Conservation (phyloP, 2,329 filamentous ascomycete species). For the Neoascochyta sp. region DNA sequence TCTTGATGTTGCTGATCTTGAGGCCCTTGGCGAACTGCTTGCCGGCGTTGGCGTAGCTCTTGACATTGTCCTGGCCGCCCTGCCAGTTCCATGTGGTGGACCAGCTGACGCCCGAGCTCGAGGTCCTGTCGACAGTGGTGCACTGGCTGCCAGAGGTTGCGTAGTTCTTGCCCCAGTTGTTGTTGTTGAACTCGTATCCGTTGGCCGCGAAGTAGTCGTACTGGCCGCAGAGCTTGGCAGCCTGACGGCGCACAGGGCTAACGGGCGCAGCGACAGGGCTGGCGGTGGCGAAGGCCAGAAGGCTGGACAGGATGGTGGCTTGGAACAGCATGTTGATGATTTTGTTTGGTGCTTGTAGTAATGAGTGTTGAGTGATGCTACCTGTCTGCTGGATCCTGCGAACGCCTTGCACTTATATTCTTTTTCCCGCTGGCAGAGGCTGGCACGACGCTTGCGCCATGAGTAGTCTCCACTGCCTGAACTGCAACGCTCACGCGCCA, state of each 20-base stretch:
- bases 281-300: conserved; percentile 2
- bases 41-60: conserved; percentile 22
- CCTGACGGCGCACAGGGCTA: conserved; percentile 4
- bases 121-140: conserved; percentile 16
- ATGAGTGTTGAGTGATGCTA: too few relatives aligned
- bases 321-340: conserved; percentile 6
- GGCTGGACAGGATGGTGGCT: background rate
- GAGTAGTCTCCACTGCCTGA: too few relatives aligned
- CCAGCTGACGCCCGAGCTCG: conserved; percentile 14
- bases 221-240: conserved; percentile 15
- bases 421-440: too few relatives aligned
- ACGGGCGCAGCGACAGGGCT: conserved; percentile 1
- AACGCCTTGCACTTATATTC: too few relatives aligned
- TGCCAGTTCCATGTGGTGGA: conserved; percentile 15
- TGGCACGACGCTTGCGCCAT: too few relatives aligned
- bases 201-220: conserved; percentile 18
- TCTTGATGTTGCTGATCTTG: conserved; percentile 14
- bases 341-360: too few relatives aligned
- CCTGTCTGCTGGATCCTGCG: too few relatives aligned
- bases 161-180: conserved; percentile 20
- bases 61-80: conserved; percentile 21
- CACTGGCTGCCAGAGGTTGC: conserved; percentile 17
- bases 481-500: too few relatives aligned
- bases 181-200: conserved; percentile 24
- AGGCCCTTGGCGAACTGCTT: conserved; percentile 15